phyloP scores from a whole-genome alignment of 371 early-diverging fungal genomes.

The Encephalitozoon intestinalis region DNA sequence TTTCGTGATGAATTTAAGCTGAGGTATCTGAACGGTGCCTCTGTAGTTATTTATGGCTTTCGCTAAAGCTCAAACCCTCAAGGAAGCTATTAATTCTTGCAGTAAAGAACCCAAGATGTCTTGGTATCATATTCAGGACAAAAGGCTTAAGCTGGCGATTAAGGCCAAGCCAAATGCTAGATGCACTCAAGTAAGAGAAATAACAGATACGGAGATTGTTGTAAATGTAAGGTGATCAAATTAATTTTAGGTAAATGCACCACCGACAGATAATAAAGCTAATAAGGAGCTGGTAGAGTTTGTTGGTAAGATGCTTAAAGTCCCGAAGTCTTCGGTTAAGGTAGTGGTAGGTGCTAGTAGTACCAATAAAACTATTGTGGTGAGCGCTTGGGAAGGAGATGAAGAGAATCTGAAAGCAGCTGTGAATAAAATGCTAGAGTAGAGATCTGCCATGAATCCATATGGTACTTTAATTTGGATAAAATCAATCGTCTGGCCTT shows the following conservation, averaged over 20 bases:
- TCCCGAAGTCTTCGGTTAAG: background rate
- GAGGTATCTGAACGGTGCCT: constrained; percentile 78
- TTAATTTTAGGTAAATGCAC: constrained; percentile 14
- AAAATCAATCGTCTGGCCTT: background rate
- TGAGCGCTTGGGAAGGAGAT: background rate
- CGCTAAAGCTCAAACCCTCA: too few relatives aligned
- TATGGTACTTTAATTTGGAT: background rate
- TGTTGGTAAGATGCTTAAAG: constrained; percentile 20
- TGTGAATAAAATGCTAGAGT: background rate
- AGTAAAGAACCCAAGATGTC: background rate
- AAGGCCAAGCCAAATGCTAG: background rate
- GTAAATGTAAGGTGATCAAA: background rate
- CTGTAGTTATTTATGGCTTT: constrained; percentile 80
- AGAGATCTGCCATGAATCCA: background rate
- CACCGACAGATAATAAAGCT: constrained; percentile 37
- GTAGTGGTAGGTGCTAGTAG: constrained; percentile 1
- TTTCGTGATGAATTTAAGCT: constrained; percentile 70
- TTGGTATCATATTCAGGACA: background rate
- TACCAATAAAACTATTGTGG: constrained; percentile 12
- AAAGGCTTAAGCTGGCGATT: background rate
- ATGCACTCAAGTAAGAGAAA: background rate
- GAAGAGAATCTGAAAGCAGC: background rate
- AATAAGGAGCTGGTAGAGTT: constrained; percentile 25
- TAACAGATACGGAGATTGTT: background rate
- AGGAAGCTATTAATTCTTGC: background rate